phyloP scores from a whole-genome alignment of 2,329 filamentous ascomycete genomes.

The Monilinia aucupariae region DNA sequence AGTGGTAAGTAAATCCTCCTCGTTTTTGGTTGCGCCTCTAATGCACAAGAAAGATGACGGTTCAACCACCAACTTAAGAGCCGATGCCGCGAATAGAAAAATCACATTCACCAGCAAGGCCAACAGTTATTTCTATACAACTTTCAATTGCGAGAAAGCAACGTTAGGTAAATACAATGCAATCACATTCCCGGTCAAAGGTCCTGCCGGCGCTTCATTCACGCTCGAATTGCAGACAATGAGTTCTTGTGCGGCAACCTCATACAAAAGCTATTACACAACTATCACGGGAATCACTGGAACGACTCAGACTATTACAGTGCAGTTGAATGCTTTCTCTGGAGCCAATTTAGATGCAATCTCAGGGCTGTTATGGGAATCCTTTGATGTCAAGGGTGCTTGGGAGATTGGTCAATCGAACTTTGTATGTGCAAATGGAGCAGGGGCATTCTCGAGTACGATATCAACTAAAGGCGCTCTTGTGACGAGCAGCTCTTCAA shows the following conservation, averaged over 20 bases:
- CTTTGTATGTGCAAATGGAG: slow-evolving; percentile 39
- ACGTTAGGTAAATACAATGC: slow-evolving; percentile 43
- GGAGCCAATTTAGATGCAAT: slow-evolving; percentile 47
- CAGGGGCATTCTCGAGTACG: neutral
- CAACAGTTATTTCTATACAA: slow-evolving; percentile 50
- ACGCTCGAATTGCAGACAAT: slow-evolving; percentile 45
- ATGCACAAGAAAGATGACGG: slow-evolving; percentile 42
- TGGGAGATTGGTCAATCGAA: slow-evolving; percentile 47
- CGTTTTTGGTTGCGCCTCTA: neutral
- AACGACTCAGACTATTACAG: slow-evolving; percentile 44
- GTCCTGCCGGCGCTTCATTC: slow-evolving; percentile 39
- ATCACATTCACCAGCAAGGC: slow-evolving; percentile 47
- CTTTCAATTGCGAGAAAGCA: slow-evolving; percentile 44
- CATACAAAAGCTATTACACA: slow-evolving; percentile 42
- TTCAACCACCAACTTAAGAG: slow-evolving; percentile 41
- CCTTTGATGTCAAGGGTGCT: slow-evolving; percentile 36
- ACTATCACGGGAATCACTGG: slow-evolving; percentile 46
- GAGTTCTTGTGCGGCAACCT: slow-evolving; percentile 39
- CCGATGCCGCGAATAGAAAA: slow-evolving; percentile 38
- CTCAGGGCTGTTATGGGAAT: slow-evolving; percentile 41
- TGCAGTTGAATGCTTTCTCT: slow-evolving; percentile 46
- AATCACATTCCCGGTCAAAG: slow-evolving; percentile 44
- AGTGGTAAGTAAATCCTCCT: slow-evolving; percentile 33
- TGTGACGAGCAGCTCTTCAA: neutral
- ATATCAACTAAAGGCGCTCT: slow-evolving; percentile 3